phyloP scores from a whole-genome alignment of 192 early-diverging fungal species.

The Ambispora gerdemannii region DNA sequence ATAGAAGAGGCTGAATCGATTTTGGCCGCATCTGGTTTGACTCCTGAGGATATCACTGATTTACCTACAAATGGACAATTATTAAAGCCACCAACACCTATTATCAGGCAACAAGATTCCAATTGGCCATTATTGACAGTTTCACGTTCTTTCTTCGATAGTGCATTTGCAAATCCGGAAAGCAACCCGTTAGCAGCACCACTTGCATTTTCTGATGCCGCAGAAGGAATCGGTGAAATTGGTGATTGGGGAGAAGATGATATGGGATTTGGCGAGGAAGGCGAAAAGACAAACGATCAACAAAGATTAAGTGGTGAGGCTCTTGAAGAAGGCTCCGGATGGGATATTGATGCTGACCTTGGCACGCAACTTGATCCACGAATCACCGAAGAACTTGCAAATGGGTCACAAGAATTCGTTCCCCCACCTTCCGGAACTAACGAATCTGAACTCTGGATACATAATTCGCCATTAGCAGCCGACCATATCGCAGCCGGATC shows the following conservation, averaged over 20 bases:
- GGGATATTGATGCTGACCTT: slow-evolving; percentile 84
- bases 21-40: slow-evolving; percentile 67
- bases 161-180: slow-evolving; percentile 55
- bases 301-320: slow-evolving; percentile 45
- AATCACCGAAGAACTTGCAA: slow-evolving; percentile 50
- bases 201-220: slow-evolving; percentile 51
- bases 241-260: slow-evolving; percentile 83
- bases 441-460: slow-evolving; percentile 73
- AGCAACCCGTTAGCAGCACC: slow-evolving; percentile 55
- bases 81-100: slow-evolving; percentile 66
- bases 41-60: slow-evolving; percentile 56
- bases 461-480: slow-evolving; percentile 80
- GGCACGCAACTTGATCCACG: slow-evolving; percentile 65
- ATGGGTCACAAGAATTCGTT: slow-evolving; percentile 59
- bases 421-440: slow-evolving; percentile 72
- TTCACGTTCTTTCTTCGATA: slow-evolving; percentile 82
- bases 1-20: slow-evolving; percentile 82
- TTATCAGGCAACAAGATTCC: slow-evolving; percentile 67
- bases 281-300: slow-evolving; percentile 41
- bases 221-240: slow-evolving; percentile 55
- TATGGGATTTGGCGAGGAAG: slow-evolving; percentile 51
- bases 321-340: slow-evolving; percentile 70
- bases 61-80: slow-evolving; percentile 46
- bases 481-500: slow-evolving; percentile 95
- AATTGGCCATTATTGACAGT: slow-evolving; percentile 94